Evolutionary conservation across 2,329 filamentous ascomycete genomes (phyloP), one percentile per base, ranked within the genome.

Genomic region (Colletotrichum simmondsii): DNA sequence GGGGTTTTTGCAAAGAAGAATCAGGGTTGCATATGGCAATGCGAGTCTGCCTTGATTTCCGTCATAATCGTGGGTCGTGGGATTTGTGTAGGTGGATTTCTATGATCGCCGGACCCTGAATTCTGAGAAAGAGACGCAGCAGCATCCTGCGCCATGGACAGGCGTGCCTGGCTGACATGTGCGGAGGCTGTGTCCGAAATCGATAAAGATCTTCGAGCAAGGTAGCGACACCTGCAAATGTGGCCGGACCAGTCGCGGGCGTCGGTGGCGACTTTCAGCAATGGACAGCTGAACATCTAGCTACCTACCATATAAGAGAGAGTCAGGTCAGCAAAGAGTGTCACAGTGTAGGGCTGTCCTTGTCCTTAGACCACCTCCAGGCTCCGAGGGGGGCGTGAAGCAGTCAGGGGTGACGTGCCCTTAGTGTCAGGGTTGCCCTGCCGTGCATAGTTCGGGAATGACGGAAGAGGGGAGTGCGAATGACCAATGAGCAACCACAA

Each of bases 1-100:
- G 42, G n/a, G 4, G 5, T 22, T 14, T 11, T 12, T 24, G 28
- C 19, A n/a, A 16, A 26, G 16, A 2, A 28, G 42, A 49, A n/a
- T 16, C 3, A 19, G 58, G 32, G 30, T 10, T 16, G 28, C 14
- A 12, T 14, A 3, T 2, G 5, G 2, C 6, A 12, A 57, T 58
- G 69, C 58, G 57, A 24, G 49, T 16, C 28, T 63, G 65, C 69
- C 58, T 58, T 37, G 49, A n/a, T 61, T 71, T 61, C 22, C 37
- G 52, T 58, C 58, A 59, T 28, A 59, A n/a, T 37, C 28, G 42
- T 46, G 22, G 10, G 49, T 28, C 6, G 8, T 32, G 28, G n/a
- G 24, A 26, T 2, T 26, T 5, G 4, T 35, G 32, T 0, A 22
- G 32, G 16, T 53, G n/a, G 30, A 54, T 32, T 16, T 14, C n/a